Evolutionary conservation across 208 protist genomes (phyloP), one percentile per base, ranked within the genome.

Genomic region (Naegleria lovaniensis): DNA sequence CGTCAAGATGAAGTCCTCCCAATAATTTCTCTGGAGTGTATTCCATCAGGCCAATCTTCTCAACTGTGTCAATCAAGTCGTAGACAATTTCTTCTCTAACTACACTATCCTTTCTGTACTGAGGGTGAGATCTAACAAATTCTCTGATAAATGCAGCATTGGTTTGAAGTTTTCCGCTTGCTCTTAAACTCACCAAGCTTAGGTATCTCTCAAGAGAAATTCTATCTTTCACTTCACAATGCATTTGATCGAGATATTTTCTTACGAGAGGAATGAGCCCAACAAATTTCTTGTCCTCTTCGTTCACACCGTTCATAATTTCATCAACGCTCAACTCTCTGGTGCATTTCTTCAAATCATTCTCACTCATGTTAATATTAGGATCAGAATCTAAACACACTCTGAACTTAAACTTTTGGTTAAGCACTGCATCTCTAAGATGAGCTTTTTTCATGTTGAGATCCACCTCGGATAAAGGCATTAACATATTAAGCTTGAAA

Each of bases 371-470:
- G 41, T 88, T 36, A 86, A 29, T 29, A 25, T 41, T 55, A 7
- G 76, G 4, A 15, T 75, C 36, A 58, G 43, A 52, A 91, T 88
- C 58, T 41, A 98, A 97, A 91, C 98, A 90, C 90, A 97, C 97
- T 85, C 98, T 96, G 95, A 98, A 99, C 86, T 96, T 95, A 93
- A 99, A 99, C 91, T 95, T 93, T 91, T 99, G 90, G 13, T 89
- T 92, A 90, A 91, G n/a, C 19, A 95, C 95, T 7, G 98, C 97
- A 91, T 97, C 96, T 55, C 96, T 95, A 59, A 90, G 93, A 90
- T 99, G 97, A 0, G 98, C 98, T 16, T 92, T 94, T 40, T 96
- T 95, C 95, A 99, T 98, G 93, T 99, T 99, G 91, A 97, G 95
- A 93, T 99, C 98, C 16, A 99, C 98, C 86, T 96, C 91, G 29